Base-by-base conservation (phyloP, 768 basidiomycete species). In the Gelatoporia subvermispora region DNA sequence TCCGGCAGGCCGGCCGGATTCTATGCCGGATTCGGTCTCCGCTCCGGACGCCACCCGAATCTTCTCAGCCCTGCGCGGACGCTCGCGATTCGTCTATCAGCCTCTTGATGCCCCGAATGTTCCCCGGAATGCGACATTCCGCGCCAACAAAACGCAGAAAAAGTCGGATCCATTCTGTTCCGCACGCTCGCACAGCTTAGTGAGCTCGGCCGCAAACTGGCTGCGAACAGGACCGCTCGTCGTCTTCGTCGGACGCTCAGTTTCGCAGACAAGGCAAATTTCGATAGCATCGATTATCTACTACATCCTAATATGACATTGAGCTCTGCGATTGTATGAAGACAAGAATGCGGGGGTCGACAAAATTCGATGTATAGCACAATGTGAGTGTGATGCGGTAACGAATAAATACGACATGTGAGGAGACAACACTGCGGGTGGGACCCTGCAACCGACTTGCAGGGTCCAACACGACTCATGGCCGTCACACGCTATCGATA, bases 401-500 rank as follows among this genome's bases (percentile, higher is more conserved):
- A 41, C 40, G 23, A 23, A 48, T 48, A 48, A 48, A n/a, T 48
- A 40, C 39, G 38, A 41, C 47, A n/a, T n/a, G 47, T 48, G 36
- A 9, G 25, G 28, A 31, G 28, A 31, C 28, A 31, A 31, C 28
- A 31, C 7, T 13, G 28, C 28, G 28, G 28, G 28, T 31, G 13
- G 28, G 28, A 5, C 28, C 7, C 28, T 7, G 13, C 28, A 13
- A 31, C 13, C 28, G 13, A 31, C 28, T 31, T 36, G 37, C 45
- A 46, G 15, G 17, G 22, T 11, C 45, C n/a, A 36, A 46, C 21
- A 15, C 45, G 8, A 21, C 17, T 43, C 43, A 16, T 35, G 44
- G 35, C 44, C 10, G 47, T 21, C 36, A 8, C 24, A 54, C 47
- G 58, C 53, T 48, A 59, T 59, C 53, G 55, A 56, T 59, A 58